Conservation (phyloP, 2,329 filamentous ascomycete genomes). For the Amauroascus verrucosus region DNA sequence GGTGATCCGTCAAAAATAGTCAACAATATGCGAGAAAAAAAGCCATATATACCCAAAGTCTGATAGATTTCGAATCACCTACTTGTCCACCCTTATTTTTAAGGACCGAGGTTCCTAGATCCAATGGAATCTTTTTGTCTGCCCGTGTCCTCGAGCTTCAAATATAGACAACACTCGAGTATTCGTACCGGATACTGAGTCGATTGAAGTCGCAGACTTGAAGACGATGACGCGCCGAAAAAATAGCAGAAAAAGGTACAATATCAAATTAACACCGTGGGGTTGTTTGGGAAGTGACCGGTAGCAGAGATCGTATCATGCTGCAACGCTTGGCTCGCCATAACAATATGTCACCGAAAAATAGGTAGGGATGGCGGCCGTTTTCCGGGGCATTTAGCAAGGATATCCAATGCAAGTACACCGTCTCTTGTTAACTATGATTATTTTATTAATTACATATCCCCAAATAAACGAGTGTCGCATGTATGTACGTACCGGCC, state of each 20-base stretch:
- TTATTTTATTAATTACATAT: not conserved
- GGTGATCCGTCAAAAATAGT: not conserved
- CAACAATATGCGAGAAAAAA: constrained; percentile 5
- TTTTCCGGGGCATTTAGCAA: constrained; percentile 27
- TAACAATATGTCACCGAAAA: not conserved
- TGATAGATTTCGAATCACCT: not conserved
- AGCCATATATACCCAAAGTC: not conserved
- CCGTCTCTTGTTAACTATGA: constrained; percentile 23
- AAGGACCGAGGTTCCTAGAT: not conserved
- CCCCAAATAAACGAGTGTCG: constrained; percentile 23
- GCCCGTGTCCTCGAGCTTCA: too few relatives aligned
- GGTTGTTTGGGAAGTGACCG: not conserved
- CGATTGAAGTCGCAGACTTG: not conserved
- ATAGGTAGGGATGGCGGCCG: not conserved
- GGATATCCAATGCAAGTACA: constrained; percentile 27
- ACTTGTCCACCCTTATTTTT: not conserved
- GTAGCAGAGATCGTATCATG: constrained; percentile 2
- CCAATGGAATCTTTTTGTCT: too few relatives aligned
- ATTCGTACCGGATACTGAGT: not conserved
- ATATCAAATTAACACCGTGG: not conserved
- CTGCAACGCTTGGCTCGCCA: not conserved
- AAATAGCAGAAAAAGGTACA: not conserved
- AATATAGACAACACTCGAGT: too few relatives aligned
- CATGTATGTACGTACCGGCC: constrained; percentile 17
- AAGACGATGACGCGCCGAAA: not conserved